A percentile compares a stretch with the other conserved stretches of the same genome.
Conservation (phyloP, 768 basidiomycete genomes). For the Candolleomyces aberdarensis region DNA sequence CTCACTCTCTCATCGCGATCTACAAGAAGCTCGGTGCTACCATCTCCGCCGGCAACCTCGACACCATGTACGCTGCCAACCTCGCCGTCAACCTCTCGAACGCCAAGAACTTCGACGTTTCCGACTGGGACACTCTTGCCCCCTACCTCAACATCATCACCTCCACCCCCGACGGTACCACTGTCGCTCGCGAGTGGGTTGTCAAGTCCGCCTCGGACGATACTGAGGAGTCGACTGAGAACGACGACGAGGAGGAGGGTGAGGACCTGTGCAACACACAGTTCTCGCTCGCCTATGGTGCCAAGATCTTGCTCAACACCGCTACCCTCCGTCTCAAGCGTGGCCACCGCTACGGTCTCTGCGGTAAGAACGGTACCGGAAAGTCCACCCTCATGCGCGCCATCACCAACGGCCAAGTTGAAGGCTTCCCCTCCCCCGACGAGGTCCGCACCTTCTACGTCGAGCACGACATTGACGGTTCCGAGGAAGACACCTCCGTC, state of each 20-base stretch:
- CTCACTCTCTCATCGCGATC: slow-evolving; percentile 63
- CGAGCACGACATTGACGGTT: slow-evolving; percentile 98
- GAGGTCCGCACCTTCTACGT: slow-evolving; percentile 99
- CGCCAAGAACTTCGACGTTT: slow-evolving; percentile 87
- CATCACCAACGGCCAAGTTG: slow-evolving; percentile 93
- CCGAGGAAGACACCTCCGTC: slow-evolving; percentile 88
- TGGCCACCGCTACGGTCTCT: slow-evolving; percentile 97
- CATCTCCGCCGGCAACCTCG: slow-evolving; percentile 54
- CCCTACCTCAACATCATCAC: slow-evolving; percentile 72
- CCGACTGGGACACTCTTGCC: slow-evolving; percentile 81
- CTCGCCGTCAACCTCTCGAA: slow-evolving; percentile 88
- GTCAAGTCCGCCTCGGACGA: slow-evolving; percentile 85
- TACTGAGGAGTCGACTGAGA: slow-evolving; percentile 60
- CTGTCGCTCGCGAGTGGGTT: slow-evolving; percentile 79
- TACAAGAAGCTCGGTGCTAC: slow-evolving; percentile 82
- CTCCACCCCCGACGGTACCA: slow-evolving; percentile 59
- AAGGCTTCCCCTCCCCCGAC: slow-evolving; percentile 96
- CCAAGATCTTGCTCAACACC: slow-evolving; percentile 96
- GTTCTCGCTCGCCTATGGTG: slow-evolving; percentile 98
- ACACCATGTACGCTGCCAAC: slow-evolving; percentile 65
- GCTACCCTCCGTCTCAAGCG: slow-evolving; percentile 96
- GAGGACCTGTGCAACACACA: slow-evolving; percentile 99
- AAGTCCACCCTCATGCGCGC: slow-evolving; percentile 95
- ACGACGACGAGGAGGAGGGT: slow-evolving; percentile 94
- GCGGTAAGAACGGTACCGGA: slow-evolving; percentile 98